These are phyloP conservation scores for Hermanozyma aechmeae DNA, from an alignment of 805 yeast genomes.

Conservation along the genomic window DNA sequence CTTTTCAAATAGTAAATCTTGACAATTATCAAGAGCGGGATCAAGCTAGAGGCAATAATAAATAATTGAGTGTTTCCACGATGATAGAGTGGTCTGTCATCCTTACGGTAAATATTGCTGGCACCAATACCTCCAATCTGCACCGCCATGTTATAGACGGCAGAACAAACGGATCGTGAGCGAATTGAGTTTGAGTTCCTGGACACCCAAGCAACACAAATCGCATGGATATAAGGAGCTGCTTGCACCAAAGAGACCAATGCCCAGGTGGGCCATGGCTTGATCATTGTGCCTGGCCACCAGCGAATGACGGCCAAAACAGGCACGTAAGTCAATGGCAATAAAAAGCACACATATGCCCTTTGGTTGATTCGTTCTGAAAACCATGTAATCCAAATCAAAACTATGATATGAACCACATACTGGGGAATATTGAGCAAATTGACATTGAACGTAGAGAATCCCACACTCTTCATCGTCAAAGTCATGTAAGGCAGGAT, in stretches of 20 bases:
- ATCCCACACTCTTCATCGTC: slow-evolving; percentile 28
- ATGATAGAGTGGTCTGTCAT: slow-evolving; percentile 52
- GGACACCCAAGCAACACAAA: slow-evolving; percentile 53
- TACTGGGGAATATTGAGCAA: slow-evolving; percentile 44
- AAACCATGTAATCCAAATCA: slow-evolving; percentile 25
- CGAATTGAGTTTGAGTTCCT: slow-evolving; percentile 53
- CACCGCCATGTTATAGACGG: slow-evolving; percentile 54
- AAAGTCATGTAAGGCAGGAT: slow-evolving; percentile 1
- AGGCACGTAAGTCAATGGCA: slow-evolving; percentile 16
- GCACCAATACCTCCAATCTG: slow-evolving; percentile 50
- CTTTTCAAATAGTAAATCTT: slow-evolving; percentile 31
- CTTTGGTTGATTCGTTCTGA: slow-evolving; percentile 26
- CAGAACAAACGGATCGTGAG: slow-evolving; percentile 56
- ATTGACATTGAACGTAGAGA: slow-evolving; percentile 42
- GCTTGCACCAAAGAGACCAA: slow-evolving; percentile 29
- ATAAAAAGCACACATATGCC: slow-evolving; percentile 11
- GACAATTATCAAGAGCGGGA: slow-evolving; percentile 17
- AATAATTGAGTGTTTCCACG: slow-evolving; percentile 42
- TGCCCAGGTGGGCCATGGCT: slow-evolving; percentile 35
- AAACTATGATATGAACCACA: slow-evolving; percentile 19
- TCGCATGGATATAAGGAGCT: slow-evolving; percentile 43
- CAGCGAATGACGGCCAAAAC: slow-evolving; percentile 27
- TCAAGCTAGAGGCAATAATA: slow-evolving; percentile 19
- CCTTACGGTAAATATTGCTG: slow-evolving; percentile 45
- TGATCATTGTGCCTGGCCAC: slow-evolving; percentile 31